Conservation (phyloP, 495 filamentous ascomycete genomes). For the Astrothelium macrocarpum region DNA sequence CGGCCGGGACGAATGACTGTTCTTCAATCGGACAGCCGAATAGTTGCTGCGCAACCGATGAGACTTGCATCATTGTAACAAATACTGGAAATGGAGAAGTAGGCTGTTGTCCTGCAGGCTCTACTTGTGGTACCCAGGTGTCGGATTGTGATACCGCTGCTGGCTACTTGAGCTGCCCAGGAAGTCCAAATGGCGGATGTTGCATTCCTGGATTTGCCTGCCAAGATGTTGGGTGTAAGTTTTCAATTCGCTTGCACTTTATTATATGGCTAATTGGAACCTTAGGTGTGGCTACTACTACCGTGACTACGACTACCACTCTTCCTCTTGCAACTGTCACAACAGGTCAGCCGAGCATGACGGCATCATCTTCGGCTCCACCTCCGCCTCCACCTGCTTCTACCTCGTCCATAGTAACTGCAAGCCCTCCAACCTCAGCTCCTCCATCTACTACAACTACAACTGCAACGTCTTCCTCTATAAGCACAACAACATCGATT, state of each 20-base stretch:
- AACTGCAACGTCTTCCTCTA: constrained; percentile 25
- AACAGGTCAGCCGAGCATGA: background rate
- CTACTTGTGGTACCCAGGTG: constrained; percentile 57
- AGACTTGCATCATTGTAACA: constrained; percentile 61
- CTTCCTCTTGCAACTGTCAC: constrained; percentile 13
- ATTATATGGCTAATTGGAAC: background rate
- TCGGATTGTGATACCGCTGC: constrained; percentile 43
- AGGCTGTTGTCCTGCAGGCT: constrained; percentile 73
- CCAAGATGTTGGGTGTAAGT: constrained; percentile 70
- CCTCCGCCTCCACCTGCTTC: background rate
- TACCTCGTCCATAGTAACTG: constrained; percentile 7
- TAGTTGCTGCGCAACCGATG: constrained; percentile 61
- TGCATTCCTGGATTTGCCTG: constrained; percentile 77
- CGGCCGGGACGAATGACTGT: constrained; percentile 57
- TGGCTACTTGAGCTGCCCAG: constrained; percentile 59
- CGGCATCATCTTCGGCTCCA: background rate
- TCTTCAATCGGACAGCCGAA: constrained; percentile 57
- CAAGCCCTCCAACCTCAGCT: constrained; percentile 22
- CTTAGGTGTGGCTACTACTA: constrained; percentile 9
- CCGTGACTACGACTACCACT: constrained; percentile 18
- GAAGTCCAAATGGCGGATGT: constrained; percentile 69
- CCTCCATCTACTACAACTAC: constrained; percentile 25
- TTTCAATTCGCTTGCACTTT: background rate
- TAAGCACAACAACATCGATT: constrained; percentile 19
- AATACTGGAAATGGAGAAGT: constrained; percentile 67